Evolutionary conservation across 352 stramenopile species (phyloP), one percentile per base, ranked within the genome.

Genomic region (Pilasporangium apinafurcum): DNA sequence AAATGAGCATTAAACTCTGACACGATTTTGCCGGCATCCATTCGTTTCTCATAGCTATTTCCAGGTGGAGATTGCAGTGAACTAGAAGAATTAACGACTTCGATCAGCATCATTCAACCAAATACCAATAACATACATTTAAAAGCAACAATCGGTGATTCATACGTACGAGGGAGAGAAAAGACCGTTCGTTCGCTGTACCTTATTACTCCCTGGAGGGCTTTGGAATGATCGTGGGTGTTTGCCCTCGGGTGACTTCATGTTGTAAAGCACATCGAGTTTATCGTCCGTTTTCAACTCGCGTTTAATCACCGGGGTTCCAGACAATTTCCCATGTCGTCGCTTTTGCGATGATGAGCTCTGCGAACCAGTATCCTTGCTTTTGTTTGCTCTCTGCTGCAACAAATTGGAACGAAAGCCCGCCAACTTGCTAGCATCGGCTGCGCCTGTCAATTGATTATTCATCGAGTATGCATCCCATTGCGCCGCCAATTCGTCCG

Each of bases 381-480:
- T 22, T 28, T 80, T 81, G 14, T 33, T 17, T 13, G 63, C 34
- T 22, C 76, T 65, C 16, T 86, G 60, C 52, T 88, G 70, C 32
- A 64, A 61, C 28, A 92, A 48, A 37, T 78, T 74, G 34, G 77
- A 86, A 49, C 78, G 78, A 46, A 92, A 89, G 24, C 64, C 73
- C 24, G 61, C 61, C 36, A 92, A 62, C 32, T 72, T 68, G 32
- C 88, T 76, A 17, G 61, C 46, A 37, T 73, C 63, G 2, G 76
- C 75, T 7, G 70, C 53, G 21, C 75, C 76, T 8, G 53, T 60
- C 14, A 92, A 56, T 37, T 90, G 72, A 53, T 90, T 43, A 62
- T 93, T 93, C 74, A 91, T 90, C 36, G 78, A 88, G 62, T 86
- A 91, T 4, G 79, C 76, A 45, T 93, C 81, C 74, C 81, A 93